phyloP scores from a whole-genome alignment of 2,329 filamentous ascomycete species.

The Paecilomyces sp. region DNA sequence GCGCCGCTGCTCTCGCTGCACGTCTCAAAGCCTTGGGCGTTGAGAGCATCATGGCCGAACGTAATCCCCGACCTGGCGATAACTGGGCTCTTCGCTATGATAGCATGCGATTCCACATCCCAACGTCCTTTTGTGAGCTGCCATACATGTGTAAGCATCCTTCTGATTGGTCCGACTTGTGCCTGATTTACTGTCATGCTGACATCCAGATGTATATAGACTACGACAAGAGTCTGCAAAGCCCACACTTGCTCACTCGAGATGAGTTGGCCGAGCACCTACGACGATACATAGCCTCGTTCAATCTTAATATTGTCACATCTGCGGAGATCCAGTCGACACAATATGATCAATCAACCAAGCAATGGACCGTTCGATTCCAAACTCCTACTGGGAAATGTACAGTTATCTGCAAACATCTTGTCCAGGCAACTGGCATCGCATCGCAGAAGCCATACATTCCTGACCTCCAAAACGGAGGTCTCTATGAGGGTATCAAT shows the following conservation, averaged over 20 bases:
- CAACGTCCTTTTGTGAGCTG: conserved; percentile 27
- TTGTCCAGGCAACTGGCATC: not conserved
- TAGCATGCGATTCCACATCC: conserved; percentile 36
- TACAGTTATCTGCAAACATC: not conserved
- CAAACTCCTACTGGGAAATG: not conserved
- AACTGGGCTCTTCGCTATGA: conserved; percentile 43
- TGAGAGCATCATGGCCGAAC: conserved; percentile 37
- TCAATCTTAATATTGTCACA: conserved; percentile 26
- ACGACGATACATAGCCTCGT: conserved; percentile 17
- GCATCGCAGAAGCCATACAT: not conserved
- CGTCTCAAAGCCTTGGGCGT: conserved; percentile 38
- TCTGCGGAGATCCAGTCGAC: conserved; percentile 19
- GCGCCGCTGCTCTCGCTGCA: conserved; percentile 37
- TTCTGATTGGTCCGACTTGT: not conserved
- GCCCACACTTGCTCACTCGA: not conserved
- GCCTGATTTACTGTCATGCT: not conserved
- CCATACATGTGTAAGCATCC: conserved; percentile 21
- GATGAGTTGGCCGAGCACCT: not conserved
- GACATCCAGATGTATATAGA: not conserved
- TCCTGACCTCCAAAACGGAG: not conserved
- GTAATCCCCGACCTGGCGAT: conserved; percentile 34
- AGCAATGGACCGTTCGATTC: conserved; percentile 21
- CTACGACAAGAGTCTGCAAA: not conserved
- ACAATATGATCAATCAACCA: conserved; percentile 10
- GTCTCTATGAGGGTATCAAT: not conserved